Conservation (phyloP, 805 yeast species). For the Candida ulmi region DNA sequence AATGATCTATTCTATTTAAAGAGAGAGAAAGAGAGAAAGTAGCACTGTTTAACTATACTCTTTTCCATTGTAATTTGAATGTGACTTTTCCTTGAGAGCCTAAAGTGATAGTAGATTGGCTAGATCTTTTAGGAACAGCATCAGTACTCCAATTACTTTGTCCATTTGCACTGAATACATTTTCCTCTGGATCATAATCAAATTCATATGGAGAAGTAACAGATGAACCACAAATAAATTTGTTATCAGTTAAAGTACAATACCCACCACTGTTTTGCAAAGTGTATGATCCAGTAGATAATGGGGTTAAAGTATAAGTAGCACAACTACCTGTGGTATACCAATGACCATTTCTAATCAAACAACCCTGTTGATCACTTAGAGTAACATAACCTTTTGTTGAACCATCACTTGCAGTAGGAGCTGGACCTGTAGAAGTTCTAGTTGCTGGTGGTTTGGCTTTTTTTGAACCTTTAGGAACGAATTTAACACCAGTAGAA, state of each 20-base stretch:
- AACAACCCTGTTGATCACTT: constrained; percentile 58
- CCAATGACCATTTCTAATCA: constrained; percentile 86
- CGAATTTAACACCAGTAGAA: constrained; percentile 56
- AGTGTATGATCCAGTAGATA: constrained; percentile 44
- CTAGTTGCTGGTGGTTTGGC: constrained; percentile 18
- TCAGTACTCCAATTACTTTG: constrained; percentile 10
- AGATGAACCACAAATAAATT: constrained; percentile 43
- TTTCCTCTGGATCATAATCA: constrained; percentile 8
- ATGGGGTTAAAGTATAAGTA: constrained; percentile 43
- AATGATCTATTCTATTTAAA: too few species aligned
- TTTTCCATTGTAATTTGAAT: constrained; percentile 26
- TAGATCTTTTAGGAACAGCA: constrained; percentile 25
- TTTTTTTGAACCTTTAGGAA: constrained; percentile 33
- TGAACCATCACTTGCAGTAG: constrained; percentile 26
- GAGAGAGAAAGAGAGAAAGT: too few species aligned
- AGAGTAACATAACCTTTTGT: constrained; percentile 44
- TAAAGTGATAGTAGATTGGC: constrained; percentile 40
- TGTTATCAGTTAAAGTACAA: constrained; percentile 46
- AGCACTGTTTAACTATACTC: too few species aligned
- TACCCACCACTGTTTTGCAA: constrained; percentile 66
- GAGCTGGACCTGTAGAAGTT: constrained; percentile 16
- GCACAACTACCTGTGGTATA: constrained; percentile 82
- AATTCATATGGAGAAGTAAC: constrained; percentile 37
- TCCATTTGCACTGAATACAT: constrained; percentile 11
- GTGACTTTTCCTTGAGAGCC: constrained; percentile 35